Percentiles rank a stretch among this genome's conserved stretches.
phyloP scores from a whole-genome alignment of 495 filamentous ascomycete genomes.

The Penicillium cinerascens region DNA sequence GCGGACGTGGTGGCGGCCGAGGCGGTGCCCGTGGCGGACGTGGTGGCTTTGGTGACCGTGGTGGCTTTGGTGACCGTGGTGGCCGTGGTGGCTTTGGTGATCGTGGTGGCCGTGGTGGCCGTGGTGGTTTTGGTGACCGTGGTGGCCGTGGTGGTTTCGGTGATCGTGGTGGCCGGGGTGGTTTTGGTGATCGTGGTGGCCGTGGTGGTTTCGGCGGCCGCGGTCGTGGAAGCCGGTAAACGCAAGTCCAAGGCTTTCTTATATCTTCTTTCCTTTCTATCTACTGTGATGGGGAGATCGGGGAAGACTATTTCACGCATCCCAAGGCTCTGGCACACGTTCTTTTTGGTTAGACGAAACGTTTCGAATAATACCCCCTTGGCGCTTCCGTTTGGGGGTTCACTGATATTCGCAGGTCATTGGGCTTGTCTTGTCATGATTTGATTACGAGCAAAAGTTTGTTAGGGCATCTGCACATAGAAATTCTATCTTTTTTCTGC shows the following conservation, averaged over 20 bases:
- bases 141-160: neutral
- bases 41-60: conserved; percentile 5
- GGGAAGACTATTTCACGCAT: neutral
- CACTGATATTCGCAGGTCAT: conserved; percentile 6
- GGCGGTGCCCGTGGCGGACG: conserved; percentile 15
- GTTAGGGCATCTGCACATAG: conserved; percentile 25
- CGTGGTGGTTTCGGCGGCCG: conserved; percentile 3
- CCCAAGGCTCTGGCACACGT: neutral
- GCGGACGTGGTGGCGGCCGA: conserved; percentile 8
- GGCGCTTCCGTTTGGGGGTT: conserved; percentile 17
- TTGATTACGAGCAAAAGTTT: conserved; percentile 23
- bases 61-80: conserved; percentile 1
- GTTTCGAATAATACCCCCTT: conserved; percentile 20
- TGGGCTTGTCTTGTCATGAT: conserved; percentile 19
- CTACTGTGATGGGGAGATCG: neutral
- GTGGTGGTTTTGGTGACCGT: too few relatives aligned
- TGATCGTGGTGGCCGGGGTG: neutral
- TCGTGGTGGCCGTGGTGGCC: neutral
- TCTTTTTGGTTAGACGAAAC: conserved; percentile 10
- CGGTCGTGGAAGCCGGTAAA: neutral
- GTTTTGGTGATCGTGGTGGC: neutral
- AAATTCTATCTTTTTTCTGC: conserved; percentile 1
- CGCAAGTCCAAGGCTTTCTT: neutral
- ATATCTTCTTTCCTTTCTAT: conserved; percentile 1
- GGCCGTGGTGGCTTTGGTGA: neutral